Evolutionary conservation across 2,329 filamentous ascomycete genomes (phyloP).

Genomic region (Microdochium nivale): DNA sequence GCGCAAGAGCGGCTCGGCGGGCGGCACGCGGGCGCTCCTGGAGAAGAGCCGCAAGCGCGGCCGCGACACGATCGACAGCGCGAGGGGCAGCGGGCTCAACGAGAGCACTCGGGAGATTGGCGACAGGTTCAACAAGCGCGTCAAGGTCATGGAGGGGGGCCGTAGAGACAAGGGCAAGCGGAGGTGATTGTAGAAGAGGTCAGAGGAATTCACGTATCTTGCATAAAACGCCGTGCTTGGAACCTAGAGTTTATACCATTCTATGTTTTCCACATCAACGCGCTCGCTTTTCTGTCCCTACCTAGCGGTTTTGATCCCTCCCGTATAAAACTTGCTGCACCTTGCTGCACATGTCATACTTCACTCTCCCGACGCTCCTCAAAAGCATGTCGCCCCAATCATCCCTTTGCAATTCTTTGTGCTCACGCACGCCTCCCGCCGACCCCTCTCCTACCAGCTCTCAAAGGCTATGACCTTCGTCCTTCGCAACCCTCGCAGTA

Average conservation of each 20-base stretch:
- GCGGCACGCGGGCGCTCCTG: conserved; percentile 51
- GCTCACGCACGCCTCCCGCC: too few species aligned
- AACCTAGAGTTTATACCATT: not conserved
- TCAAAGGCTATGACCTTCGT: conserved; percentile 23
- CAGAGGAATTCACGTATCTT: not conserved
- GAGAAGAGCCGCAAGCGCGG: conserved; percentile 83
- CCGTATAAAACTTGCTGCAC: too few species aligned
- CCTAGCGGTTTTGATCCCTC: too few species aligned
- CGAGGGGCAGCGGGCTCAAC: conserved; percentile 48
- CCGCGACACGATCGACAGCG: conserved; percentile 59
- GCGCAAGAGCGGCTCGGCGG: conserved; percentile 44
- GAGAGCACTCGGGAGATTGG: conserved; percentile 51
- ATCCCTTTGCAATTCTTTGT: too few species aligned
- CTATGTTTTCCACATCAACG: too few species aligned
- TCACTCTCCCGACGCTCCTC: too few species aligned
- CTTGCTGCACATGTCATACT: too few species aligned
- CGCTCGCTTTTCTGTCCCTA: too few species aligned
- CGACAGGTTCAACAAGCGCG: conserved; percentile 63
- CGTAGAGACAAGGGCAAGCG: conserved; percentile 27
- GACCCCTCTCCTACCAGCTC: too few species aligned
- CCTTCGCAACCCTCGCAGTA: conserved; percentile 14
- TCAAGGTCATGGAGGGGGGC: conserved; percentile 39
- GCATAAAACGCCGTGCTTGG: not conserved
- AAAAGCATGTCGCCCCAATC: too few species aligned
- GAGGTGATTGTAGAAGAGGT: not conserved